phyloP scores from a whole-genome alignment of 2,329 filamentous ascomycete genomes.

The Penicillium sp. region DNA sequence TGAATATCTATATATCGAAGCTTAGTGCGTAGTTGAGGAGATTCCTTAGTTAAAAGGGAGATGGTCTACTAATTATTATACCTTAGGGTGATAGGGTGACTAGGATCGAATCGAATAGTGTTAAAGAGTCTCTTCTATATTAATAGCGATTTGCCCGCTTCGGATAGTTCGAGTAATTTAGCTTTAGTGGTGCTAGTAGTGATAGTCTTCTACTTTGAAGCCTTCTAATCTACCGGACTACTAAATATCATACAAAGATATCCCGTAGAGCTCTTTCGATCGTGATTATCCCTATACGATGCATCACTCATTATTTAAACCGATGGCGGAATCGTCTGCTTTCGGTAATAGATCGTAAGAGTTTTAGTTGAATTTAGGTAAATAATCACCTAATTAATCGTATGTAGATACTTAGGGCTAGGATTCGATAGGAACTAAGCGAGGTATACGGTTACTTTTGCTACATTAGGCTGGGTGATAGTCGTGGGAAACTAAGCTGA shows the following conservation, averaged over 20 bases:
- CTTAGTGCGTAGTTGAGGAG: too few relatives aligned
- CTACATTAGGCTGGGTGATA: neutral
- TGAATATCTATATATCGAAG: too few relatives aligned
- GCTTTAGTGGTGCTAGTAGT: neutral
- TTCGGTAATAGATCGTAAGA: neutral
- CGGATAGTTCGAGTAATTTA: neutral
- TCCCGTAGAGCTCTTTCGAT: neutral
- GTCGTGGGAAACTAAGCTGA: neutral
- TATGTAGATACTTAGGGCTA: neutral
- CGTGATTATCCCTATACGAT: neutral
- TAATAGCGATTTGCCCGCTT: neutral
- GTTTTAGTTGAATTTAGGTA: neutral
- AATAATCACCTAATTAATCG: neutral
- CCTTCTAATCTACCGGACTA: neutral
- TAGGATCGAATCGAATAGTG: neutral
- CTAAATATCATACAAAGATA: neutral
- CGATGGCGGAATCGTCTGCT: too few relatives aligned
- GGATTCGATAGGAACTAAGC: neutral
- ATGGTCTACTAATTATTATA: constrained; percentile 26
- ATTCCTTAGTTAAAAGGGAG: too few relatives aligned
- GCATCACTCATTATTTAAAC: neutral
- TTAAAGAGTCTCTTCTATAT: neutral
- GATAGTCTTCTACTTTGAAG: neutral
- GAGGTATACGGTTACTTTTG: neutral
- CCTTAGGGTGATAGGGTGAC: neutral